phyloP scores from a whole-genome alignment of 2,329 filamentous ascomycete species.

The Pyrenophora teres region DNA sequence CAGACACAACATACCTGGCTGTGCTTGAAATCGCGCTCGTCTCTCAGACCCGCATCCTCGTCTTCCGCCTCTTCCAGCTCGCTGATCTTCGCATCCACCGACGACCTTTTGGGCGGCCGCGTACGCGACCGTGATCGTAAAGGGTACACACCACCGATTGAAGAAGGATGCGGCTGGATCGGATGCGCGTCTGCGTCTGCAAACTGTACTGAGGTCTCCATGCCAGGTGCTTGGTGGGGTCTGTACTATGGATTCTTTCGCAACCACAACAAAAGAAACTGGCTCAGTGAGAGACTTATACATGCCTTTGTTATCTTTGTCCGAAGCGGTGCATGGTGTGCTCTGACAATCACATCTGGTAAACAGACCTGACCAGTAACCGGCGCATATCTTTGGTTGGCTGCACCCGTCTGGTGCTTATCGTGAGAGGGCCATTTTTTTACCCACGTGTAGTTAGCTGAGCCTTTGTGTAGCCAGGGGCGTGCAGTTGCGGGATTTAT shows the following conservation, averaged over 20 bases:
- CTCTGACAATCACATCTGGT: conserved; percentile 27
- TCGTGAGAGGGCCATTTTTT: conserved; percentile 14
- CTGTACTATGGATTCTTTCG: background rate
- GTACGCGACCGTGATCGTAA: conserved; percentile 26
- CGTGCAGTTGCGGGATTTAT: conserved; percentile 15
- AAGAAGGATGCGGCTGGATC: conserved; percentile 10
- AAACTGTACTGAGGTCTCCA: conserved; percentile 36
- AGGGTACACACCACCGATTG: conserved; percentile 32
- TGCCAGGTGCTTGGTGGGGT: conserved; percentile 6
- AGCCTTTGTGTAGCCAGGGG: conserved; percentile 17
- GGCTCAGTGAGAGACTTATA: conserved; percentile 13
- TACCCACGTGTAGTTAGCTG: conserved; percentile 17
- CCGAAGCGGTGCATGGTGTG: background rate
- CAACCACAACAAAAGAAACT: background rate
- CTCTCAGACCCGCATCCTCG: conserved; percentile 40
- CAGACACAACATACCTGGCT: conserved; percentile 29
- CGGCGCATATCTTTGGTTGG: conserved; percentile 24
- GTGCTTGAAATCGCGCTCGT: conserved; percentile 38
- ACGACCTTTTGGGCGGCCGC: conserved; percentile 30
- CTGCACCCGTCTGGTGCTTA: conserved; percentile 21
- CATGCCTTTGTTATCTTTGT: conserved; percentile 14
- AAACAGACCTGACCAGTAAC: conserved; percentile 20
- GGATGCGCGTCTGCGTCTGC: conserved; percentile 15
- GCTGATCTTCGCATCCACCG: conserved; percentile 67
- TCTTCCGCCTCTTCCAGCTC: conserved; percentile 35